Conservation (phyloP, 257 asterid genomes). For the Galeopsis tetrahit region DNA sequence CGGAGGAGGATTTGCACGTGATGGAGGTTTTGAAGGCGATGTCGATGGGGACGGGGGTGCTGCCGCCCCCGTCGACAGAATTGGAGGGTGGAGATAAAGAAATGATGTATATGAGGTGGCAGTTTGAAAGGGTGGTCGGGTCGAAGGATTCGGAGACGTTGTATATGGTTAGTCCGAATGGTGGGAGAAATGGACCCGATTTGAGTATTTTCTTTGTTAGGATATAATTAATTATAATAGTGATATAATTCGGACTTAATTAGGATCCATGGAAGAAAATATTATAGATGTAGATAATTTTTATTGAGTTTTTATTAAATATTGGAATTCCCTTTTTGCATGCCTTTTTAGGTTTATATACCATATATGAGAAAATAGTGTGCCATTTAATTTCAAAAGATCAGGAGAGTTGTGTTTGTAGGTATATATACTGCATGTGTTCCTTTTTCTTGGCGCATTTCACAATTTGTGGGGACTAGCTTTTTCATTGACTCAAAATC, state of each 20-base stretch:
- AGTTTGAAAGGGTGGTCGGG: conserved; percentile 75
- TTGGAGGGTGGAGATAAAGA: conserved; percentile 59
- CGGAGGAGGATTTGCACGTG: conserved; percentile 71
- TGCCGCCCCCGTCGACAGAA: conserved; percentile 51
- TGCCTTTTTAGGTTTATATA: too few relatives aligned
- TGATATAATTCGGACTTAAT: neutral
- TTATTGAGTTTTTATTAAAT: too few relatives aligned
- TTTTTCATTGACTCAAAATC: too few relatives aligned
- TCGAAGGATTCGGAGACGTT: conserved; percentile 79
- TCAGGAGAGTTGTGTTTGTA: too few relatives aligned
- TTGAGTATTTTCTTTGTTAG: conserved; percentile 72
- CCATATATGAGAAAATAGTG: too few relatives aligned
- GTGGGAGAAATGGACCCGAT: conserved; percentile 61
- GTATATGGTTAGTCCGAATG: conserved; percentile 78
- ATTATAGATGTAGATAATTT: neutral
- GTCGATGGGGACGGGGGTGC: conserved; percentile 85
- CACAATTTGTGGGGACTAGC: too few relatives aligned
- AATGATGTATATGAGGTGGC: conserved; percentile 68
- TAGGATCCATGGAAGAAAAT: neutral
- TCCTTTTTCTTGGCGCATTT: too few relatives aligned
- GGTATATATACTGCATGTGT: too few relatives aligned
- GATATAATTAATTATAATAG: neutral
- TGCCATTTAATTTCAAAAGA: too few relatives aligned
- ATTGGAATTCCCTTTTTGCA: too few relatives aligned
- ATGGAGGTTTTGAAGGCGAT: conserved; percentile 76